A percentile compares a stretch with the other conserved stretches of the same genome.
phyloP scores from a whole-genome alignment of 805 yeast species.

The Alloascoidea africana region DNA sequence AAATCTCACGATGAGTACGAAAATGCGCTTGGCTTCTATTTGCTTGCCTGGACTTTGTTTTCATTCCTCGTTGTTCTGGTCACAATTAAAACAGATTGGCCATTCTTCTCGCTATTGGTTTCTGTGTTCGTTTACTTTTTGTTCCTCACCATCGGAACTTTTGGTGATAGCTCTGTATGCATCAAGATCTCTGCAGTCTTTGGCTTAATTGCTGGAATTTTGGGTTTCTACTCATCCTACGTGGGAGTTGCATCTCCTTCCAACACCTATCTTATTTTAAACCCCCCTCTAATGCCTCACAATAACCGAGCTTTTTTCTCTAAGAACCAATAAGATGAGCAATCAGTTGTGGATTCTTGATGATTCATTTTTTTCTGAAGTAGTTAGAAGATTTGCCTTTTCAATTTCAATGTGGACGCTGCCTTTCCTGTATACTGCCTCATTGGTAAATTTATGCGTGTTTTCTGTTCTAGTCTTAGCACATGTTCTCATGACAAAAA shows the following conservation, averaged over 20 bases:
- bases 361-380: too few species aligned
- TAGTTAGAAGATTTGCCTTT: too few species aligned
- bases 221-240: neutral
- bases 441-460: too few species aligned
- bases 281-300: neutral
- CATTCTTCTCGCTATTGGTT: slow-evolving; percentile 26
- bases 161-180: neutral
- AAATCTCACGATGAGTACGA: slow-evolving; percentile 22
- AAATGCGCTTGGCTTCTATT: slow-evolving; percentile 35
- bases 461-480: too few species aligned
- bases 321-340: too few species aligned
- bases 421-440: too few species aligned
- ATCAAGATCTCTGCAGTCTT: neutral
- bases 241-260: neutral
- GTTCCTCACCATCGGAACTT: slow-evolving; percentile 20
- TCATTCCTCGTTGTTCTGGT: slow-evolving; percentile 28
- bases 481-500: too few species aligned
- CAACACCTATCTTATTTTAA: neutral
- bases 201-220: neutral
- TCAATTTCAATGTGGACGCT: too few species aligned
- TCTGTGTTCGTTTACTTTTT: slow-evolving; percentile 25
- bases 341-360: too few species aligned
- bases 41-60: slow-evolving; percentile 40
- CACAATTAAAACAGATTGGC: slow-evolving; percentile 29
- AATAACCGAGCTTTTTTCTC: neutral